Percentiles rank a stretch among this genome's conserved stretches.
Conservation (phyloP, 441 rosid species). For the Mallotus japonicus region DNA sequence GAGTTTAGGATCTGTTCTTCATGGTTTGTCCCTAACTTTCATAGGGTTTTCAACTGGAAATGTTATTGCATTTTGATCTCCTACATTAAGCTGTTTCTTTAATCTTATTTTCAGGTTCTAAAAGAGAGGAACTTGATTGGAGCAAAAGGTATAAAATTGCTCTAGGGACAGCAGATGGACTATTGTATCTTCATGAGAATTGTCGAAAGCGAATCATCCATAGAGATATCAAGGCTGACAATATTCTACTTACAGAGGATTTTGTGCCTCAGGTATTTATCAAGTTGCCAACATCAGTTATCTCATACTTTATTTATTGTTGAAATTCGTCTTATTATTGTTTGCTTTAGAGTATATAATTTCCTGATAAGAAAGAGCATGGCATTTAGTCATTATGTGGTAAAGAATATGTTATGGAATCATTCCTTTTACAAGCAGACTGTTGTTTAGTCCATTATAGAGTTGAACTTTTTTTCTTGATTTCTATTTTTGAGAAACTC, state of each 20-base stretch:
- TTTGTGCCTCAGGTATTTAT: slow-evolving; percentile 77
- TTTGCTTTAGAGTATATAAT: neutral
- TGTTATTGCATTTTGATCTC: neutral
- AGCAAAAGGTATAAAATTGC: slow-evolving; percentile 77
- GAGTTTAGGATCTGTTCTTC: slow-evolving; percentile 75
- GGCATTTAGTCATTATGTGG: neutral
- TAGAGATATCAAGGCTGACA: slow-evolving; percentile 89
- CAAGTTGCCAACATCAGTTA: slow-evolving; percentile 1
- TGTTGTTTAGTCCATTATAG: neutral
- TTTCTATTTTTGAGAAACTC: too few species aligned
- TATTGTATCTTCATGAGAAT: slow-evolving; percentile 77
- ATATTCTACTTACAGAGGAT: slow-evolving; percentile 82
- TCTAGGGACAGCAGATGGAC: slow-evolving; percentile 75
- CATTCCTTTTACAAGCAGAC: neutral
- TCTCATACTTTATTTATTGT: neutral
- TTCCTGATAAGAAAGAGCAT: too few species aligned
- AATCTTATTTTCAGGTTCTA: slow-evolving; percentile 39
- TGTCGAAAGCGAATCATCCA: slow-evolving; percentile 87
- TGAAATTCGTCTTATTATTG: slow-evolving; percentile 2
- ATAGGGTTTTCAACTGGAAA: neutral
- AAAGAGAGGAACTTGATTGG: slow-evolving; percentile 57
- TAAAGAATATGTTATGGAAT: neutral
- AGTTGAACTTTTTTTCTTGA: too few species aligned
- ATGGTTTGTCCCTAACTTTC: slow-evolving; percentile 43
- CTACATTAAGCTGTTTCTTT: slow-evolving; percentile 6